These are phyloP conservation scores for Quillaja saponaria DNA, from an alignment of 306 rosid genomes.

Conservation along the genomic window DNA sequence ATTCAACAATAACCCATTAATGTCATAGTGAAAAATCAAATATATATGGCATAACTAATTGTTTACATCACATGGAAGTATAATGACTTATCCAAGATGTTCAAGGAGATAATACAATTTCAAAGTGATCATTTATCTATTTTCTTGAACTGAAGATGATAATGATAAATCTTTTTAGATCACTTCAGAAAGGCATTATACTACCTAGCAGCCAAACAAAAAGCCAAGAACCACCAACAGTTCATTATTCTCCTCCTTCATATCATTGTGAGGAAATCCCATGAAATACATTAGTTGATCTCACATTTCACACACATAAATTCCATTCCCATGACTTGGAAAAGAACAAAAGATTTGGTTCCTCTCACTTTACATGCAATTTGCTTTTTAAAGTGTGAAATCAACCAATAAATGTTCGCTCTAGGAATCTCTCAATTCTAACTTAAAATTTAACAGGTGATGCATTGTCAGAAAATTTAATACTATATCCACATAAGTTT, in stretches of 20 bases:
- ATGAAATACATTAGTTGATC: too few species aligned
- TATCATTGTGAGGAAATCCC: constrained; percentile 3
- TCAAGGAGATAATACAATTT: neutral
- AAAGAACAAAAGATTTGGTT: constrained; percentile 4
- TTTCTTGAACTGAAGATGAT: neutral
- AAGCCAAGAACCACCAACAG: neutral
- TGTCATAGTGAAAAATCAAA: neutral
- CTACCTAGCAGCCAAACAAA: constrained; percentile 7
- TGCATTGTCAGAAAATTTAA: too few species aligned
- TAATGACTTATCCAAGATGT: neutral
- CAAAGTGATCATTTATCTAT: neutral
- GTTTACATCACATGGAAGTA: neutral
- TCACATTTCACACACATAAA: neutral
- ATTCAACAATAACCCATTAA: neutral
- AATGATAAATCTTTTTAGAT: neutral
- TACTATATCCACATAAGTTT: too few species aligned
- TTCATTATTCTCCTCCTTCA: neutral
- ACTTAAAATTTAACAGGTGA: too few species aligned
- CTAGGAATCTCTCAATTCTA: too few species aligned
- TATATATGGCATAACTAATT: neutral
- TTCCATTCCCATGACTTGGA: neutral
- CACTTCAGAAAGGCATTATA: neutral
- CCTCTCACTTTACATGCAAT: constrained; percentile 12
- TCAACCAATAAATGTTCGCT: too few species aligned
- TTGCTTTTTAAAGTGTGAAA: neutral